These are phyloP conservation scores for Pestalotiopsis sp. DNA, from an alignment of 2,329 filamentous ascomycete species.

Conservation along the genomic window DNA sequence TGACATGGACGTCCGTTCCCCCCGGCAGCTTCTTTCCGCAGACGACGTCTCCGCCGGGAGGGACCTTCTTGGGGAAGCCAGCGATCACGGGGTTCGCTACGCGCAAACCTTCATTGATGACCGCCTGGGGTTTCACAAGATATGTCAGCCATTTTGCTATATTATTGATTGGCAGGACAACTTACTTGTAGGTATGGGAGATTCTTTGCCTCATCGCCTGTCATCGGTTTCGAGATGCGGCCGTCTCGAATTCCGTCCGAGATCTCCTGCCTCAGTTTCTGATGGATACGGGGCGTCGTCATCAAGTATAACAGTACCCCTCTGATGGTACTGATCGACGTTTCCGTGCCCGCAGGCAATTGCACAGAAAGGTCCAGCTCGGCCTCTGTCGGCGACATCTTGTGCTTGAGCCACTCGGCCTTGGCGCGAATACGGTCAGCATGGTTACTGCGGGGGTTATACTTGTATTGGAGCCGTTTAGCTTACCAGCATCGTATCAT, in stretches of 20 bases:
- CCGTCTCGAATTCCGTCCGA: conserved; percentile 14
- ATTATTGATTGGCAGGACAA: background rate
- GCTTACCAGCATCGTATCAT: background rate
- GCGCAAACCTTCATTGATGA: conserved; percentile 17
- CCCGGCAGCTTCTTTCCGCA: conserved; percentile 13
- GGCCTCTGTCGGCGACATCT: conserved; percentile 24
- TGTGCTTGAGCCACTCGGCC: conserved; percentile 27
- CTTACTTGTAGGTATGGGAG: conserved; percentile 10
- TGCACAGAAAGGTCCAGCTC: conserved; percentile 26
- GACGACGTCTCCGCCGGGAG: conserved; percentile 23
- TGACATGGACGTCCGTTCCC: conserved; percentile 12
- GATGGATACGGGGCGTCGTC: conserved; percentile 17
- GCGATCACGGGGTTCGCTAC: conserved; percentile 14
- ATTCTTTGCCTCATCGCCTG: conserved; percentile 6
- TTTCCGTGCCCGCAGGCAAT: conserved; percentile 21
- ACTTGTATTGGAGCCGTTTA: background rate
- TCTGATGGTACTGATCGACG: conserved; percentile 15
- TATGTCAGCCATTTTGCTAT: background rate
- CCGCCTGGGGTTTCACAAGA: conserved; percentile 10
- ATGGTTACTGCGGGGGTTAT: background rate
- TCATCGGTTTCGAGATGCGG: conserved; percentile 17
- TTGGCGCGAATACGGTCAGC: conserved; percentile 1
- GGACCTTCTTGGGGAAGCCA: conserved; percentile 17
- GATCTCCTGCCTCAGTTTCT: conserved; percentile 18
- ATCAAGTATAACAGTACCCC: conserved; percentile 18